Percentiles rank a stretch among this genome's conserved stretches.
phyloP scores from a whole-genome alignment of 768 basidiomycete species.

The Hirschioporus abietinus region DNA sequence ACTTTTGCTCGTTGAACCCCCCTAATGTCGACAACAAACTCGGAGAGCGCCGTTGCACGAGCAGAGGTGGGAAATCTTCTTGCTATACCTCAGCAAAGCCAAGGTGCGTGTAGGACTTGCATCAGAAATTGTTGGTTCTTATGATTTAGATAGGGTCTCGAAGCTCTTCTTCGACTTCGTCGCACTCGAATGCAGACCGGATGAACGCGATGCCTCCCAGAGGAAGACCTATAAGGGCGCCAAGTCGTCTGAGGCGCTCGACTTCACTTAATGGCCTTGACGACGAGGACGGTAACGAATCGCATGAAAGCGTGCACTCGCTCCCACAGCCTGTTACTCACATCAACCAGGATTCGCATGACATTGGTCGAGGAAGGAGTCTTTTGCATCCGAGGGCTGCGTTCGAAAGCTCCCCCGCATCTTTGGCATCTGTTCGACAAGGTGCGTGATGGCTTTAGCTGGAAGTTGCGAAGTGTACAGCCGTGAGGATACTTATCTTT shows the following conservation, averaged over 20 bases:
- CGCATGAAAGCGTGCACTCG: background rate
- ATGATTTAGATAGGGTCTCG: background rate
- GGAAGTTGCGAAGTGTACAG: background rate
- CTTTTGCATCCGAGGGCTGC: background rate
- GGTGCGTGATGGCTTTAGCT: background rate
- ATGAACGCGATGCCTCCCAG: background rate
- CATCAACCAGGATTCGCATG: background rate
- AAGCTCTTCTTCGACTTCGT: background rate
- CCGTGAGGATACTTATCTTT: background rate
- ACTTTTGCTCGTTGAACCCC: background rate
- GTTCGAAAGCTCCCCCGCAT: background rate
- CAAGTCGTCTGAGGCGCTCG: background rate
- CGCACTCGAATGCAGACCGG: background rate
- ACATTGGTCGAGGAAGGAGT: background rate
- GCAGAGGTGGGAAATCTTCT: background rate
- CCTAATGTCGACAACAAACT: background rate
- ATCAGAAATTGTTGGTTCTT: no score
- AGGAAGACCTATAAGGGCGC: background rate
- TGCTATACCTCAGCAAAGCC: background rate
- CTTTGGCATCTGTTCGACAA: constrained; percentile 1
- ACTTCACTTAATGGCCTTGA: background rate
- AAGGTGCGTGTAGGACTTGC: background rate
- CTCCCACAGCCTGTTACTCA: background rate
- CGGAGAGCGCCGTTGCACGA: background rate
- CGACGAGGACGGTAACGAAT: background rate